These are phyloP conservation scores for Akanthomyces muscarius DNA, from an alignment of 2,329 filamentous ascomycete species.

Conservation along the genomic window DNA sequence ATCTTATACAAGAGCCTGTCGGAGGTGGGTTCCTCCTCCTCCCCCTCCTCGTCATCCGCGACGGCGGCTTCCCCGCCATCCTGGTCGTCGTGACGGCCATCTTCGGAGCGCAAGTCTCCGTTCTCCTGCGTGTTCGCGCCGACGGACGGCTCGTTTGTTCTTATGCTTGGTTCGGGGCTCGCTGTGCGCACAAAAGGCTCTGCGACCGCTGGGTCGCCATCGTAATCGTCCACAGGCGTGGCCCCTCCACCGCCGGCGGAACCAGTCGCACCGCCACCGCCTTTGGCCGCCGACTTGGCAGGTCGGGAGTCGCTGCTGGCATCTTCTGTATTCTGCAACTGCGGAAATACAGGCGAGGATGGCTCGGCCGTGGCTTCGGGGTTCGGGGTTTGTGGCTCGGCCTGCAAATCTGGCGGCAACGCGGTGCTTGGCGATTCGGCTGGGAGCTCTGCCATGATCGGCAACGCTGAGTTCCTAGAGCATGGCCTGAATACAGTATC, in stretches of 20 bases:
- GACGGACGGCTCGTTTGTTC: conserved; percentile 17
- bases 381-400: neutral
- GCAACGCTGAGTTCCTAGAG: neutral
- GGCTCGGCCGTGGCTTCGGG: conserved; percentile 3
- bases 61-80: neutral
- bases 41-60: conserved; percentile 24
- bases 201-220: conserved; percentile 55
- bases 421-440: neutral
- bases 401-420: neutral
- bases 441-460: conserved; percentile 8
- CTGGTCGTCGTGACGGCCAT: neutral
- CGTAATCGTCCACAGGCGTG: conserved; percentile 47
- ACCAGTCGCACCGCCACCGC: conserved; percentile 49
- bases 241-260: conserved; percentile 55
- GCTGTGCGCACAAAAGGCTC: conserved; percentile 54
- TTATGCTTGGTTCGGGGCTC: conserved; percentile 44
- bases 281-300: neutral
- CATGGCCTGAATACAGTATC: neutral
- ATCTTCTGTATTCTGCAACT: conserved; percentile 35
- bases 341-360: conserved; percentile 31
- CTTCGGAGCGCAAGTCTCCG: conserved; percentile 6
- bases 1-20: conserved; percentile 58
- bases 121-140: neutral
- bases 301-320: conserved; percentile 18
- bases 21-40: conserved; percentile 32